These are phyloP conservation scores for Modicella reniformis DNA, from an alignment of 371 early-diverging fungal species.

Conservation along the genomic window DNA sequence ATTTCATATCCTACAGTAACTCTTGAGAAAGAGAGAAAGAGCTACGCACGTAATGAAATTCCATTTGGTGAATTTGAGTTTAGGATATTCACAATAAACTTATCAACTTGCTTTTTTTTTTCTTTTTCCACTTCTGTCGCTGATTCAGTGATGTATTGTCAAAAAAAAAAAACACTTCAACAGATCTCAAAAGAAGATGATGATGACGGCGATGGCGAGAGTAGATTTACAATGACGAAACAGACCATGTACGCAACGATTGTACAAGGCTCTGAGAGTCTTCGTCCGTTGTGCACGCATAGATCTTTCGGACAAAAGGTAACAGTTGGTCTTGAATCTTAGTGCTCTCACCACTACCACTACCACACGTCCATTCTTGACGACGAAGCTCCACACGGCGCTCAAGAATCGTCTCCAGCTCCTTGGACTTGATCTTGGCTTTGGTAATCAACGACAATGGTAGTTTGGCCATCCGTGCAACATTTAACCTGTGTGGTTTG, in stretches of 20 bases:
- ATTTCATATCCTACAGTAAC: not conserved
- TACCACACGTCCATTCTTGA: not conserved
- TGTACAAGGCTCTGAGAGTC: constrained; percentile 6
- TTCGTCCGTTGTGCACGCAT: constrained; percentile 18
- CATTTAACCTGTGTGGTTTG: constrained; percentile 76
- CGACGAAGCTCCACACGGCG: constrained; percentile 23
- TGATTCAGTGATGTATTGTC: too few species aligned
- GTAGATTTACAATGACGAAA: not conserved
- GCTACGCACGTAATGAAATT: not conserved
- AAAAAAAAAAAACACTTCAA: too few species aligned
- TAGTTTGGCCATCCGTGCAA: constrained; percentile 82
- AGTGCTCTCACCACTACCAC: not conserved
- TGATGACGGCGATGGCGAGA: too few species aligned
- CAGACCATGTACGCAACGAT: constrained; percentile 2
- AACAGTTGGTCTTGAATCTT: not conserved
- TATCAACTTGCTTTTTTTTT: not conserved
- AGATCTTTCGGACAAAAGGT: constrained; percentile 4
- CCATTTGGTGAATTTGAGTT: too few species aligned
- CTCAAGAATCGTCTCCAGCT: constrained; percentile 58
- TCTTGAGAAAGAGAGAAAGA: not conserved
- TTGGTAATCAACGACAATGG: constrained; percentile 62
- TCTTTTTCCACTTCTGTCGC: too few species aligned
- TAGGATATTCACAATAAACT: not conserved
- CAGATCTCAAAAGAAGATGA: too few species aligned
- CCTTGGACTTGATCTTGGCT: constrained; percentile 68